phyloP scores from a whole-genome alignment of 768 basidiomycete genomes.

The Astraeus odoratus region DNA sequence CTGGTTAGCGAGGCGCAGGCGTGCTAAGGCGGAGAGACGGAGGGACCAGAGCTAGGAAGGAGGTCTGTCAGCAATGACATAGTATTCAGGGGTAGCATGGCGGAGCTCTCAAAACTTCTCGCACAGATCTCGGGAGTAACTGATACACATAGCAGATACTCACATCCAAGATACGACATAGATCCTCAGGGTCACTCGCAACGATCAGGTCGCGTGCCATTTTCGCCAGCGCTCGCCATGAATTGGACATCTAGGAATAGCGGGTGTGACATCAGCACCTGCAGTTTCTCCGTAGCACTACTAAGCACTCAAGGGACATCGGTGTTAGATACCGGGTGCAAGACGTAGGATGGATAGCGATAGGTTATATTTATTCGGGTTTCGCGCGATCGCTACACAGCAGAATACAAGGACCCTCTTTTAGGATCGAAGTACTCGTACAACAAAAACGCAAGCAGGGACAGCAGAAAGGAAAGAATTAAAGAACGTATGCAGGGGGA shows the following conservation, averaged over 20 bases:
- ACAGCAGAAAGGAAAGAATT: slow-evolving; percentile 9
- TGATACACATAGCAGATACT: slow-evolving; percentile 20
- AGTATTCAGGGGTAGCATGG: too few species aligned
- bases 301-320: neutral
- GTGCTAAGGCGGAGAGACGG: slow-evolving; percentile 69
- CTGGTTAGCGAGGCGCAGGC: slow-evolving; percentile 81
- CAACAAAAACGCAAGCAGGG: slow-evolving; percentile 12
- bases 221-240: slow-evolving; percentile 77
- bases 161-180: slow-evolving; percentile 60
- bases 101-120: neutral
- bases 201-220: slow-evolving; percentile 81
- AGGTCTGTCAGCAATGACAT: neutral
- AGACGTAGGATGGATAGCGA: neutral
- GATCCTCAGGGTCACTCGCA: slow-evolving; percentile 59
- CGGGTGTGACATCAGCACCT: slow-evolving; percentile 10
- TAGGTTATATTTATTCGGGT: slow-evolving; percentile 12
- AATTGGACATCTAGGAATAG: slow-evolving; percentile 67
- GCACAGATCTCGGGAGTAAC: neutral
- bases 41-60: slow-evolving; percentile 70
- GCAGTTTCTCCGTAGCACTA: neutral
- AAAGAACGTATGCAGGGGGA: slow-evolving; percentile 14
- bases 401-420: slow-evolving; percentile 16
- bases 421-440: slow-evolving; percentile 13
- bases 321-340: neutral
- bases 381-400: slow-evolving; percentile 9